Base-by-base conservation (phyloP, 352 stramenopile genomes). In the Globisporangium solare region DNA sequence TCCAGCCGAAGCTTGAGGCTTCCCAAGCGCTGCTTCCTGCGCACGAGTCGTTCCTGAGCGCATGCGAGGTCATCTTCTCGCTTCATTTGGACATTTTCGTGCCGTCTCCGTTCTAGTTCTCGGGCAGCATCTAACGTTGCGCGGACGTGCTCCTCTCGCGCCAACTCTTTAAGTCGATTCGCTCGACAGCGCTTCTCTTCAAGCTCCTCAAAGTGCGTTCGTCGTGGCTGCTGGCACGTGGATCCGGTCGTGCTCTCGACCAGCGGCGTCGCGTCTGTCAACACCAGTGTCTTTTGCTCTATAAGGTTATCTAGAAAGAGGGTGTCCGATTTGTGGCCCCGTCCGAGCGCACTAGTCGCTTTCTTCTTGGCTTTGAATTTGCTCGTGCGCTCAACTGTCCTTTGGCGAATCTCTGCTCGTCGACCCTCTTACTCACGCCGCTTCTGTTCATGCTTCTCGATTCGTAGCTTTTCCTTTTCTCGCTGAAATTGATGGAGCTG, bases 21-120 rank as follows among this genome's bases (percentile, higher is more conserved):
- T 52, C 31, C 40, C n/a, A 75, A 15, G 8, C 45, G 40, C 21
- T 32, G 24, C 31, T 48, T 71, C 32, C 27, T 48, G 17, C 51
- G 58, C n/a, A 40, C 14, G 31, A 64, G 63, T 2, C 13, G 48
- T 52, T 86, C 74, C 1, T 71, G 15, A 10, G 55, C 21, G 20
- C 43, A 60, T 13, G 73, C 60, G 6, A 64, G 58, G 5, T 39
- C 42, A 41, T 85, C 78, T 64, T 86, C 78, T 18, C 54, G 46
- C 47, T 74, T 83, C 78, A 88, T 86, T 1, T 57, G 51, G 10
- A 70, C 63, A 50, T 64, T 76, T 63, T 85, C 78, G n/a, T 59
- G 54, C 20, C 75, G 68, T 15, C 68, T 61, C 5, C 49, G 60
- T 24, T 86, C 63, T 20, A 82, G 48, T 14, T 64, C 48, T 27